Base-by-base conservation (phyloP, 2,329 filamentous ascomycete species). In the Torrubiella hemipterigena region DNA sequence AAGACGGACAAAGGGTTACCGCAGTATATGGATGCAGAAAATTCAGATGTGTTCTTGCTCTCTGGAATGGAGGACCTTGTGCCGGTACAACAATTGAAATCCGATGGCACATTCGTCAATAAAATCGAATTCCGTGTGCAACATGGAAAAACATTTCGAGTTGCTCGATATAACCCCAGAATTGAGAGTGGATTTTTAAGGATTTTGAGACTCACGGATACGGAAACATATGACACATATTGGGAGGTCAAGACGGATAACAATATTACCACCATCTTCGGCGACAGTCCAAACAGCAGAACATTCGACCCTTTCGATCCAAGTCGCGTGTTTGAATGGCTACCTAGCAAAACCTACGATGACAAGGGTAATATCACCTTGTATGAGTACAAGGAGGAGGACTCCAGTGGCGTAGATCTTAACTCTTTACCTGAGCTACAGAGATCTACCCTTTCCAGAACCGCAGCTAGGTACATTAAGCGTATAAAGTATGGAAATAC, bases 61-160 rank as follows among this genome's bases (percentile, higher is more conserved):
- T 30, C 38, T 8, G 42, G 36, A 3, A 8, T 25, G 5, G 48
- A 51, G 14, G 49, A 52, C 25, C 42, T 52, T 7, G 48, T 52
- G 7, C 44, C 45, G 7, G 16, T 17, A 13, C 22, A 30, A 14
- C 17, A 36, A 4, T 25, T 37, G 12, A 26, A 18, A 10, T 14
- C 28, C 6, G 29, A 32, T 15, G 37, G 30, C 7, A 17, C 8
- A 5, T 5, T 16, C 14, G 8, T 3, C 12, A 19, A 3, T 7
- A 7, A 7, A 6, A 9, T 21, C 12, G 21, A 33, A 13, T 9
- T 18, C 17, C 27, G 32, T 6, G 8, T 15, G 10, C 11, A 25
- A 9, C 13, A 17, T 6, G 20, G 27, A 5, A 29, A 13, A 10
- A n/a, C 14, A 10, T 39, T 39, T 21, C n/a, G 3, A 2, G 31